Conservation (phyloP, 2,329 filamentous ascomycete genomes). For the Claviceps fusiformis region DNA sequence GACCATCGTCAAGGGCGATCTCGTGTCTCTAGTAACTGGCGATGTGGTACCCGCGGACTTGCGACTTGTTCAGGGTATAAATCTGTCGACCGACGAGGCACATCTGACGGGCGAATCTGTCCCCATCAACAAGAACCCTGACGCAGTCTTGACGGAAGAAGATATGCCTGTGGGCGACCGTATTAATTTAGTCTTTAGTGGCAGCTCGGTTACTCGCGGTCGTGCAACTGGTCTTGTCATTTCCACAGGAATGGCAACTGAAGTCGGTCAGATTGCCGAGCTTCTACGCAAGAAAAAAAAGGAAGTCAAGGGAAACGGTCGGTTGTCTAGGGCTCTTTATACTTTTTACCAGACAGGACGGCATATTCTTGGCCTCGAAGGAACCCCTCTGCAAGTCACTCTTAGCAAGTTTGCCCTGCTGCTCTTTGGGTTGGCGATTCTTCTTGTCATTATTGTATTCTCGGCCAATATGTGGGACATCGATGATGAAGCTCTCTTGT, state of each 20-base stretch:
- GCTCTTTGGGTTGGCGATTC: constrained; percentile 58
- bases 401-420: constrained; percentile 74
- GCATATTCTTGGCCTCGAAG: constrained; percentile 51
- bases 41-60: constrained; percentile 60
- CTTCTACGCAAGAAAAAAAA: constrained; percentile 45
- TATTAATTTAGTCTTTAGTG: constrained; percentile 57
- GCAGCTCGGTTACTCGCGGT: constrained; percentile 58
- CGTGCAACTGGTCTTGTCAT: constrained; percentile 56
- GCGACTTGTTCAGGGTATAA: constrained; percentile 51
- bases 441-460: constrained; percentile 49
- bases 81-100: constrained; percentile 64
- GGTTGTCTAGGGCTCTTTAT: constrained; percentile 31
- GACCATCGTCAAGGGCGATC: constrained; percentile 50
- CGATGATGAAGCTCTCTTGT: constrained; percentile 43
- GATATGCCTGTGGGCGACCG: constrained; percentile 54
- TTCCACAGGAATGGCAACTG: constrained; percentile 58
- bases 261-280: constrained; percentile 63
- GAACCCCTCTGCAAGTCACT: constrained; percentile 74
- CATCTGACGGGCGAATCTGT: constrained; percentile 62
- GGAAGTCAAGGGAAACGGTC: constrained; percentile 25
- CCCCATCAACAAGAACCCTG: constrained; percentile 52
- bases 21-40: constrained; percentile 48
- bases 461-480: constrained; percentile 40
- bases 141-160: constrained; percentile 35
- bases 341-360: constrained; percentile 29